Evolutionary conservation across 805 yeast species (phyloP).

Genomic region (Lipomyces japonicus): DNA sequence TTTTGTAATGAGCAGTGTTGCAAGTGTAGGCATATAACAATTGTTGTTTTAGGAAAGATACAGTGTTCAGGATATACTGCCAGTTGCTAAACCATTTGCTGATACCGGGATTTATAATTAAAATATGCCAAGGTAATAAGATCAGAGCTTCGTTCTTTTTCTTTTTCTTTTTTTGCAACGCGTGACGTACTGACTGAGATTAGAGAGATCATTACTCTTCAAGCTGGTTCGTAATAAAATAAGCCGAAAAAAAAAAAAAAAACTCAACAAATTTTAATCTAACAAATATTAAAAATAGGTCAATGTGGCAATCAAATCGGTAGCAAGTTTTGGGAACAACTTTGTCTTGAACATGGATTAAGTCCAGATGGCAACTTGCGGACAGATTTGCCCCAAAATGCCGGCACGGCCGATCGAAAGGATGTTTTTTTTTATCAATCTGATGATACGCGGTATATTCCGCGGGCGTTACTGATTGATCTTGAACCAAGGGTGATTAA

Average conservation of each 20-base stretch:
- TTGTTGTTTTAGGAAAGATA: too few relatives aligned
- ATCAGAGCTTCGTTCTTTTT: background rate
- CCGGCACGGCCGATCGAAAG: conserved; percentile 56
- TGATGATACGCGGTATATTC: conserved; percentile 75
- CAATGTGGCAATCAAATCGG: conserved; percentile 98
- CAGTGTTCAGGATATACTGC: too few relatives aligned
- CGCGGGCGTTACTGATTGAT: conserved; percentile 81
- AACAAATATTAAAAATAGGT: conserved; percentile 41
- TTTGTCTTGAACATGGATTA: conserved; percentile 84
- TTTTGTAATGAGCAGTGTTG: too few relatives aligned
- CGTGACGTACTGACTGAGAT: background rate
- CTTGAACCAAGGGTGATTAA: conserved; percentile 76
- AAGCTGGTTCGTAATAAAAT: conserved; percentile 26
- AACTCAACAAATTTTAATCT: background rate
- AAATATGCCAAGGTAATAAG: conserved; percentile 17
- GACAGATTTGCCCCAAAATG: conserved; percentile 17
- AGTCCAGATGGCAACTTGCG: conserved; percentile 55
- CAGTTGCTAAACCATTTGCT: too few relatives aligned
- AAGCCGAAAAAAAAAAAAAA: background rate
- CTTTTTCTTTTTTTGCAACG: background rate
- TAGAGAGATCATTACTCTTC: conserved; percentile 33
- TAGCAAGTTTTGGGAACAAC: conserved; percentile 84
- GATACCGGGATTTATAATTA: too few relatives aligned
- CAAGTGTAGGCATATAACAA: too few relatives aligned
- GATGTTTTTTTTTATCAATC: conserved; percentile 77